Evolutionary conservation across 2,329 filamentous ascomycete species (phyloP), one percentile per base, ranked within the genome.

Genomic region (Cyclaneusma minus): DNA sequence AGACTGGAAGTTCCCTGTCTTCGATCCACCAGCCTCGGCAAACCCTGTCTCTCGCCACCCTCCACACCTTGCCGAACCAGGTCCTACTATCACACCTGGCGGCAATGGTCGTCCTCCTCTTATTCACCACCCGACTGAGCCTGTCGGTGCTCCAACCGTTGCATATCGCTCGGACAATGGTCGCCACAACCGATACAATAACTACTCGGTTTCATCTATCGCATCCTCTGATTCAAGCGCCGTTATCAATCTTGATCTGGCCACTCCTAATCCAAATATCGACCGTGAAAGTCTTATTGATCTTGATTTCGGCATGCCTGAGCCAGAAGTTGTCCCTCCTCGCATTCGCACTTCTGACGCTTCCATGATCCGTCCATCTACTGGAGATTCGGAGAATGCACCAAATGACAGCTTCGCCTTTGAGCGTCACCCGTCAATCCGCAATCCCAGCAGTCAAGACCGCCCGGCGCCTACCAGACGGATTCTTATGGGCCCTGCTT

Each of bases 361-460:
- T 8, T n/a, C n/a, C n/a, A n/a, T n/a, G n/a, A n/a, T n/a, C n/a
- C 55, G 65, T 2, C 67, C 67, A 1, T 70, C 67, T 3, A 70
- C 66, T 1, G 66, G 67, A 7, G 62, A 70, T 42, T 74, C 68
- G 1, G 64, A 71, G 30, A 45, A 64, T 16, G 60, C 64, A 14
- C 54, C 58, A 8, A 58, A 54, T 2, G 68, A 68, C 36, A 67
- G 69, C 0, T 75, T 75, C 30, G 66, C 73, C 29, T 54, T 75
- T 3, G 70, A 76, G 43, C 60, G 63, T n/a, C 68, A 73, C 36
- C 54, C 65, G 2, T 71, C 67, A 1, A 48, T 70, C 2, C n/a
- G n/a, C n/a, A n/a, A n/a, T n/a, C n/a, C n/a, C n/a, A n/a, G n/a
- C n/a, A n/a, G n/a, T n/a, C n/a, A n/a, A n/a, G n/a, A n/a, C n/a